Evolutionary conservation across 768 basidiomycete species (phyloP).

Genomic region (Russula dissimulans): DNA sequence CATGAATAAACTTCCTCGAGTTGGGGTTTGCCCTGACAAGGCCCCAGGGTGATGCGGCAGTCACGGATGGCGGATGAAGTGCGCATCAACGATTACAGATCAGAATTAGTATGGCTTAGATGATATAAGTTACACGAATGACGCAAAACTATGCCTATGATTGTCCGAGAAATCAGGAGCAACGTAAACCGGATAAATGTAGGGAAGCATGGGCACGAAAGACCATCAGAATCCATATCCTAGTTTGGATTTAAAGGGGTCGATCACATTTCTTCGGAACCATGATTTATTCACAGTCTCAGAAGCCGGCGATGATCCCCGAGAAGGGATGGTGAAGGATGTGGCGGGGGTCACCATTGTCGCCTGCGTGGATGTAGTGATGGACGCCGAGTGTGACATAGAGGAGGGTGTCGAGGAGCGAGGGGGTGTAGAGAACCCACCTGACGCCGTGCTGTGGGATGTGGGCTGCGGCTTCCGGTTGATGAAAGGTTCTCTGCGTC

Average conservation of each 20-base stretch:
- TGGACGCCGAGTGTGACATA: not conserved
- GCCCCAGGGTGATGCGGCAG: too few relatives aligned
- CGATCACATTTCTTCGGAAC: constrained; percentile 10
- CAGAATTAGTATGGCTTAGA: not conserved
- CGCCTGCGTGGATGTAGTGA: not conserved
- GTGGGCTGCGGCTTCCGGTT: constrained; percentile 11
- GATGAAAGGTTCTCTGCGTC: constrained; percentile 9
- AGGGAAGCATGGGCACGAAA: not conserved
- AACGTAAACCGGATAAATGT: not conserved
- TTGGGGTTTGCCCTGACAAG: too few relatives aligned
- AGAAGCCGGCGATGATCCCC: not conserved
- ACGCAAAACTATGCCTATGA: not conserved
- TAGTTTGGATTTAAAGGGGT: constrained; percentile 9
- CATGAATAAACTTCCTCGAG: too few relatives aligned
- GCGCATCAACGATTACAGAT: too few relatives aligned
- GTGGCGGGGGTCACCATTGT: constrained; percentile 7
- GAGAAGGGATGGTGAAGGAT: constrained; percentile 8
- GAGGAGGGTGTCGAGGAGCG: constrained; percentile 15
- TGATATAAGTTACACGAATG: not conserved
- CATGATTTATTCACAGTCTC: not conserved
- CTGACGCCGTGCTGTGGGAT: not conserved
- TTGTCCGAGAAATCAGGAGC: not conserved
- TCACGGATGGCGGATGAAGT: too few relatives aligned
- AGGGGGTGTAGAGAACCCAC: not conserved
- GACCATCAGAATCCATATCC: not conserved